Evolutionary conservation across 495 filamentous ascomycete species (phyloP).

Genomic region (Elaphomyces granulatus): DNA sequence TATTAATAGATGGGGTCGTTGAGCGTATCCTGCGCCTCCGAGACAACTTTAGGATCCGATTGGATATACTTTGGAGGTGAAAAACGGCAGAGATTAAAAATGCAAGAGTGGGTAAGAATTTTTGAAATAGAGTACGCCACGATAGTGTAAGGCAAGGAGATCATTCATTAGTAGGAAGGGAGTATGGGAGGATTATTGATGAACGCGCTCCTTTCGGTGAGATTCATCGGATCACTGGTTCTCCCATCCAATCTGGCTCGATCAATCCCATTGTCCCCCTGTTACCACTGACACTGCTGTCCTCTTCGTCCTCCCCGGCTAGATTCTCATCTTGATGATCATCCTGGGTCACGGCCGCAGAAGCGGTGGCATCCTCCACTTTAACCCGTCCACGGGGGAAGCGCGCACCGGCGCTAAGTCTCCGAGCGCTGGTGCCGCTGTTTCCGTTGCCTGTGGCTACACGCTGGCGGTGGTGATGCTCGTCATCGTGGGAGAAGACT

Average conservation of each 20-base stretch:
- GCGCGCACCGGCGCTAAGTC: background rate
- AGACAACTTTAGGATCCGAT: background rate
- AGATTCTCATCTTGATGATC: conserved; percentile 15
- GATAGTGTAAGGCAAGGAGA: too few species aligned
- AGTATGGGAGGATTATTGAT: too few species aligned
- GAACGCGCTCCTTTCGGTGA: background rate
- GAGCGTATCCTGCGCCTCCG: too few species aligned
- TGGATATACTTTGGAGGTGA: background rate
- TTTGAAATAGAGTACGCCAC: too few species aligned
- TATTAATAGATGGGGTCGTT: too few species aligned
- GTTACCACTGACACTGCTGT: conserved; percentile 14
- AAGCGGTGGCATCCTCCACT: conserved; percentile 18
- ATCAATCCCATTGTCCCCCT: conserved; percentile 22
- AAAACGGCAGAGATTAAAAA: conserved; percentile 2
- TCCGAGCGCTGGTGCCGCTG: background rate
- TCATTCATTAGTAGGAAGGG: too few species aligned
- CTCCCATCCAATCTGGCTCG: conserved; percentile 47
- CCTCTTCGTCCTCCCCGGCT: conserved; percentile 24
- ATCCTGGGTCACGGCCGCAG: conserved; percentile 16
- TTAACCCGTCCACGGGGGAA: too few species aligned
- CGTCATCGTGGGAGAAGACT: conserved; percentile 66
- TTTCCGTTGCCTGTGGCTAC: conserved; percentile 12
- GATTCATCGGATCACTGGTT: conserved; percentile 38
- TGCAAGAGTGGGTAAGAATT: conserved; percentile 1
- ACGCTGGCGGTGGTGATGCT: conserved; percentile 10